Percentiles rank a stretch among this genome's conserved stretches.
Evolutionary conservation across 108 stramenopile genomes (phyloP).

Genomic region (Nitzschia sp.): DNA sequence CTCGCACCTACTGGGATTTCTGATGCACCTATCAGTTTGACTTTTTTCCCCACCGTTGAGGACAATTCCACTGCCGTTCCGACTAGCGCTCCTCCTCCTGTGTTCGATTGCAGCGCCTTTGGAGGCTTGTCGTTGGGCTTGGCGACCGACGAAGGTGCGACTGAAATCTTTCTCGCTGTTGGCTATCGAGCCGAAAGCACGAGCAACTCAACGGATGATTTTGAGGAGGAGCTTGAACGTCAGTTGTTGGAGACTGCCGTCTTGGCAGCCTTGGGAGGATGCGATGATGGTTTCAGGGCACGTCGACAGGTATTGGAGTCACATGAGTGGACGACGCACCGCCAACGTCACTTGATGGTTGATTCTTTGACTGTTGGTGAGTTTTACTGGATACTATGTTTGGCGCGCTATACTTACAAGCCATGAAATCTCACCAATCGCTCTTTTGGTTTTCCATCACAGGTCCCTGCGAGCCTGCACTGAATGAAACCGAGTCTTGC

Average conservation of each 20-base stretch:
- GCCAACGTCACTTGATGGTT: conserved; percentile 12
- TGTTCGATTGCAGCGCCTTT: conserved; percentile 12
- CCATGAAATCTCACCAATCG: not conserved
- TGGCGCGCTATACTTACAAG: not conserved
- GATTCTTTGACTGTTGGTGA: conserved; percentile 4
- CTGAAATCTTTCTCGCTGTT: conserved; percentile 12
- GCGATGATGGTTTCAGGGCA: not conserved
- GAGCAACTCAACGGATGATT: conserved; percentile 22
- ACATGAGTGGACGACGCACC: not conserved
- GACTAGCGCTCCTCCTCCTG: not conserved
- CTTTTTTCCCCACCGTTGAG: not conserved
- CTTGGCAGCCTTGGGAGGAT: conserved; percentile 25
- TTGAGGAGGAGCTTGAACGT: conserved; percentile 19
- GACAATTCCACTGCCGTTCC: not conserved
- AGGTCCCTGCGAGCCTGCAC: conserved; percentile 9
- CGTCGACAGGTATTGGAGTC: not conserved
- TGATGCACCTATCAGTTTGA: not conserved
- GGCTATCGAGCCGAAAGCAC: conserved; percentile 35
- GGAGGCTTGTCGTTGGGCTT: not conserved
- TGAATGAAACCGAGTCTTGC: conserved; percentile 23
- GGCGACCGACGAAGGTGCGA: not conserved
- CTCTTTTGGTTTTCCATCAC: not conserved
- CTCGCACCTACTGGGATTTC: not conserved
- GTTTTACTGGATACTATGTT: not conserved
- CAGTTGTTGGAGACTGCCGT: conserved; percentile 24